Conservation (phyloP, 169 alveolate species). For the Eimeria praecox region DNA sequence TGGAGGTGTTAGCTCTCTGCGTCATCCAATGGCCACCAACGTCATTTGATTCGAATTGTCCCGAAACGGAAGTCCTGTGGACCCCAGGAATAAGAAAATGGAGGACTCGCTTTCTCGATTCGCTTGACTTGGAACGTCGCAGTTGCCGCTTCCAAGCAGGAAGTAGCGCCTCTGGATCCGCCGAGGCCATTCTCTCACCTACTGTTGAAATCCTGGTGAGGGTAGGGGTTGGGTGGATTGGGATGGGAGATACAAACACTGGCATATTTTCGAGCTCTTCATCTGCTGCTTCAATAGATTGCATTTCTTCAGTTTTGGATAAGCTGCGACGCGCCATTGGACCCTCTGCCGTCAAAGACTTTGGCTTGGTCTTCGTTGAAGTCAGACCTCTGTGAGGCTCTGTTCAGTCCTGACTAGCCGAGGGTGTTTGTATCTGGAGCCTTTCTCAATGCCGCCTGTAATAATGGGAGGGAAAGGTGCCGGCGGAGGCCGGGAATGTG, state of each 20-base stretch:
- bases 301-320: background rate
- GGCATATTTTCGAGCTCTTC: slow-evolving; percentile 57
- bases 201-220: slow-evolving; percentile 67
- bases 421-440: background rate
- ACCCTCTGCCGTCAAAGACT: background rate
- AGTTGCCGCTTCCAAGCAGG: slow-evolving; percentile 67
- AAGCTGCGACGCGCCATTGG: slow-evolving; percentile 22
- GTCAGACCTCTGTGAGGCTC: background rate
- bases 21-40: slow-evolving; percentile 74
- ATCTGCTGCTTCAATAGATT: background rate
- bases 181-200: slow-evolving; percentile 30
- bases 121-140: slow-evolving; percentile 67
- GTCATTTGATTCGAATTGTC: background rate
- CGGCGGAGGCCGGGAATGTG: background rate
- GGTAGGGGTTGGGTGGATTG: slow-evolving; percentile 45
- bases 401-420: background rate
- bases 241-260: slow-evolving; percentile 68
- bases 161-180: slow-evolving; percentile 49
- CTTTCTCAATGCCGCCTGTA: background rate
- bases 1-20: background rate
- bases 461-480: background rate
- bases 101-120: background rate
- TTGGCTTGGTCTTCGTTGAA: background rate
- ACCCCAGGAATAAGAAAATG: slow-evolving; percentile 22
- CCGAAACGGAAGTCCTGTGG: slow-evolving; percentile 20